phyloP scores from a whole-genome alignment of 768 basidiomycete genomes.

The Auriscalpium orientale region DNA sequence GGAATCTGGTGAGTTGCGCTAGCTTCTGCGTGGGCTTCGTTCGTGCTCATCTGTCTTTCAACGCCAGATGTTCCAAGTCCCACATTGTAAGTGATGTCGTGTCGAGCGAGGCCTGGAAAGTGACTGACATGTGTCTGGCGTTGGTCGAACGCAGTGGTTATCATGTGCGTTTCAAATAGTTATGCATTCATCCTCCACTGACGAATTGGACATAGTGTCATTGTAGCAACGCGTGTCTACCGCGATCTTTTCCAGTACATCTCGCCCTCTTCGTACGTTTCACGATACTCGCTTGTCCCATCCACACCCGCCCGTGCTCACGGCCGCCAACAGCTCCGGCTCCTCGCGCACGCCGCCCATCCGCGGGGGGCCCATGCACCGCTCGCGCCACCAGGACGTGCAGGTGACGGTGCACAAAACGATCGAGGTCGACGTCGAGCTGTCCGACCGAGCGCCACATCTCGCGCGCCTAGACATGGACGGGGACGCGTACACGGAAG shows the following conservation, averaged over 20 bases:
- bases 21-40: neutral
- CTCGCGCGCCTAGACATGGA: neutral
- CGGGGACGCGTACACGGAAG: neutral
- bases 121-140: too few species aligned
- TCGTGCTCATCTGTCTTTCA: neutral
- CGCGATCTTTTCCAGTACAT: conserved; percentile 5
- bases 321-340: neutral
- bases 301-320: neutral
- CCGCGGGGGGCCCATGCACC: neutral
- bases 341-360: neutral
- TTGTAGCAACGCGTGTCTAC: conserved; percentile 3
- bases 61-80: conserved; percentile 1
- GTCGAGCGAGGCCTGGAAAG: too few species aligned
- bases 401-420: conserved; percentile 3
- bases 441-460: neutral
- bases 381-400: neutral
- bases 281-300: too few species aligned
- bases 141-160: neutral
- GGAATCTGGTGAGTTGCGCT: conserved; percentile 2
- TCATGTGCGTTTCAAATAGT: neutral
- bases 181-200: neutral
- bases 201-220: neutral
- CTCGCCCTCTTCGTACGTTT: neutral
- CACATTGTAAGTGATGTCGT: neutral
- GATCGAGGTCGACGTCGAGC: conserved; percentile 1